Base-by-base conservation (phyloP, 352 stramenopile genomes). In the Phytophthora hibernalis region DNA sequence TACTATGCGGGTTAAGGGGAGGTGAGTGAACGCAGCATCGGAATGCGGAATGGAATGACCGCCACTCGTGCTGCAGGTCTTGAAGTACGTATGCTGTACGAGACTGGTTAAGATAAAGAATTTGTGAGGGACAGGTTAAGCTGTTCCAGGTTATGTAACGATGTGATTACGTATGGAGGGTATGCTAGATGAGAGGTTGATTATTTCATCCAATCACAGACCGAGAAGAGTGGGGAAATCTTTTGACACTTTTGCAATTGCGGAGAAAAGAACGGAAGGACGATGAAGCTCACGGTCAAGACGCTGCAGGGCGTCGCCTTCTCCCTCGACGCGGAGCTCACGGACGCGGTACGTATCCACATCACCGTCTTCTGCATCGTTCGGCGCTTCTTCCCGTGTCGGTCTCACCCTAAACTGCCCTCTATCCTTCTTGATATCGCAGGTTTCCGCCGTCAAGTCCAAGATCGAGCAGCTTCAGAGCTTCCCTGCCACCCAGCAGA, bases 221-320 rank as follows among this genome's bases (percentile, higher is more conserved):
- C 3, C 16, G n/a, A 8, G 37, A 43, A 43, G 12, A 47, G 11
- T 47, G 22, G 20, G 57, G 40, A 61, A 73, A 73, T 61, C 42
- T 72, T 61, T 72, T 53, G 37, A 58, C 44, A 59, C 51, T 65
- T 50, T 21, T 31, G 18, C 28, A 60, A 31, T 49, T 31, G 56
- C 35, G 50, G 54, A 52, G 37, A 52, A 53, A n/a, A 68, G 12
- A 70, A 62, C 64, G 51, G 51, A 69, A 51, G 56, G 54, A 66
- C 54, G 54, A 96, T 95, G 87, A 96, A 93, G 83, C 83, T 94
- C 54, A 92, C 87, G 38, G 84, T 94, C 44, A 96, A 96, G 82
- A 96, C 87, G 50, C 74, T 94, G 21, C 85, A 94, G 69, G 87
- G 87, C 69, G 83, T 92, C n/a, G 81, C 84, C 43, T 93, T 94